These are phyloP conservation scores for Chiua virens DNA, from an alignment of 768 basidiomycete species.

Conservation along the genomic window DNA sequence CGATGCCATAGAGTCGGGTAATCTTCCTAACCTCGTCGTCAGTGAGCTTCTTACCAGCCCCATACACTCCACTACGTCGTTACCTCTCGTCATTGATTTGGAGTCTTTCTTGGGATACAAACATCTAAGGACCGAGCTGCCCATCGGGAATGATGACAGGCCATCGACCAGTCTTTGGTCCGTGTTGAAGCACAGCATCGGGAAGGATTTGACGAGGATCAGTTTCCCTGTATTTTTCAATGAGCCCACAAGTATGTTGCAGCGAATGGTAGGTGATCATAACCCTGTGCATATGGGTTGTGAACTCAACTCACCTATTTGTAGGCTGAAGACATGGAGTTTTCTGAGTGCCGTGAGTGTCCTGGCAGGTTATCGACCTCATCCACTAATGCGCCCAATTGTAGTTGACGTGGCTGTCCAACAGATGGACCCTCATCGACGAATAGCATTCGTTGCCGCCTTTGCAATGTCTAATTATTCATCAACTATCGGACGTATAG, in stretches of 20 bases:
- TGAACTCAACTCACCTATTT: slow-evolving; percentile 1
- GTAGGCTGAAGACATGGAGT: slow-evolving; percentile 97
- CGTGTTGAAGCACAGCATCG: slow-evolving; percentile 92
- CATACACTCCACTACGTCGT: slow-evolving; percentile 30
- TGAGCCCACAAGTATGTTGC: slow-evolving; percentile 94
- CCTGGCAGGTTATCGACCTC: not conserved
- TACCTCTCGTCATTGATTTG: slow-evolving; percentile 37
- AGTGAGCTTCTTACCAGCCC: slow-evolving; percentile 60
- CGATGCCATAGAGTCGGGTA: slow-evolving; percentile 88
- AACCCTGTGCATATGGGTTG: not conserved
- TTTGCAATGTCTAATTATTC: slow-evolving; percentile 99
- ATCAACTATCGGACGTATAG: slow-evolving; percentile 93
- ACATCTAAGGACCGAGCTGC: slow-evolving; percentile 57
- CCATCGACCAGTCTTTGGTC: slow-evolving; percentile 93
- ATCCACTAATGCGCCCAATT: slow-evolving; percentile 4
- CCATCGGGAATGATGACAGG: slow-evolving; percentile 70
- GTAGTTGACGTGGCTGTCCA: slow-evolving; percentile 81
- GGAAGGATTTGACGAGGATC: slow-evolving; percentile 95
- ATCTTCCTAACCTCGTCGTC: slow-evolving; percentile 73
- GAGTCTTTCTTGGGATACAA: slow-evolving; percentile 67
- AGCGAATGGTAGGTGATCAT: slow-evolving; percentile 70
- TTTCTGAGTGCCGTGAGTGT: slow-evolving; percentile 80
- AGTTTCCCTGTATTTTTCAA: slow-evolving; percentile 94
- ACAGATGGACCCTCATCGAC: slow-evolving; percentile 73
- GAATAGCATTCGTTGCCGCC: slow-evolving; percentile 90